Evolutionary conservation across 345 rosid genomes (phyloP).

Genomic region (Eucalyptus viminalis): DNA sequence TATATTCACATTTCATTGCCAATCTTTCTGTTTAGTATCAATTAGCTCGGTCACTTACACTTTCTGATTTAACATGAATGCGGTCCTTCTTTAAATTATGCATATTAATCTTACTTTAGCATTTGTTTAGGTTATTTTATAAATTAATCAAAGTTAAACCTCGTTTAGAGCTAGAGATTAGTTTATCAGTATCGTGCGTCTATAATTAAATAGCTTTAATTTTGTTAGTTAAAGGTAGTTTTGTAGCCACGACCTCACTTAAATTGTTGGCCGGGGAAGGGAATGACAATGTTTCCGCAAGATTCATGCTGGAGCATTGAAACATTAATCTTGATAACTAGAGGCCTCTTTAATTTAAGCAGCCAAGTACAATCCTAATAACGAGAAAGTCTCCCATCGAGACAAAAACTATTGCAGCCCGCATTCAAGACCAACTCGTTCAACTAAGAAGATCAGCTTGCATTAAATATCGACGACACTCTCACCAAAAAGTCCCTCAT

Average conservation of each 20-base stretch:
- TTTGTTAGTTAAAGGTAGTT: not conserved
- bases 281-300: not conserved
- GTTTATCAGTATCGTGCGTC: too few relatives aligned
- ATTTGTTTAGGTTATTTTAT: not conserved
- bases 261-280: not conserved
- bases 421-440: too few relatives aligned
- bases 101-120: not conserved
- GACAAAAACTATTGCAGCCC: too few relatives aligned
- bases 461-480: too few relatives aligned
- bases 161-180: not conserved
- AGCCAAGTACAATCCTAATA: too few relatives aligned
- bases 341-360: too few relatives aligned
- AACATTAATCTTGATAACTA: too few relatives aligned
- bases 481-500: too few relatives aligned
- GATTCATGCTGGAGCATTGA: too few relatives aligned
- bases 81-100: not conserved
- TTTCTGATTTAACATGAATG: not conserved
- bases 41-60: not conserved
- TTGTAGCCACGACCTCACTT: not conserved
- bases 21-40: not conserved
- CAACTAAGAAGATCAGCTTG: too few relatives aligned
- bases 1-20: not conserved
- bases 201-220: not conserved
- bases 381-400: too few relatives aligned
- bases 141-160: not conserved